Conservation (phyloP, 2,329 filamentous ascomycete genomes). For the Talaromyces albobiverticillius region DNA sequence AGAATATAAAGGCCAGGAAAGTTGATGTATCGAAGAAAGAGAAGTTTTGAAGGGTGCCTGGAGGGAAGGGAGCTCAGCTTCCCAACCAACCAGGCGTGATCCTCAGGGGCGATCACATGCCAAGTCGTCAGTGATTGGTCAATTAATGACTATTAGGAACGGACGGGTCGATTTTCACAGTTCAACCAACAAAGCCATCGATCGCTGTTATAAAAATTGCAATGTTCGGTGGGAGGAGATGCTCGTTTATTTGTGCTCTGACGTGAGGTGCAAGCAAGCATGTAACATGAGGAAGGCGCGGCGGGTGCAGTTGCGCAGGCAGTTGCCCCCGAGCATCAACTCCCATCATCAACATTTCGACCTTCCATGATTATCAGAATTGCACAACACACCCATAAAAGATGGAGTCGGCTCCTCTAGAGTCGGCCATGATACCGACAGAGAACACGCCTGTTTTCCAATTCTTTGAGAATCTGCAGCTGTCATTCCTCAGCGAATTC, state of each 20-base stretch:
- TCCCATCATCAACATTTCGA: background rate
- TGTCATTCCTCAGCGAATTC: conserved; percentile 11
- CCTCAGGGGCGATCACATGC: background rate
- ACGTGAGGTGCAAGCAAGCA: background rate
- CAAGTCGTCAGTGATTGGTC: background rate
- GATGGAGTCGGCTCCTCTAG: background rate
- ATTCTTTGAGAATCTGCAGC: conserved; percentile 12
- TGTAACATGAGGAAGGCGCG: background rate
- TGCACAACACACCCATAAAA: background rate
- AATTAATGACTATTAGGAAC: background rate
- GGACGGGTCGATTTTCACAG: no score
- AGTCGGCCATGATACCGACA: background rate
- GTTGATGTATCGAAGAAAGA: background rate
- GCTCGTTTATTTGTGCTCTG: background rate
- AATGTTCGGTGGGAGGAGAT: background rate
- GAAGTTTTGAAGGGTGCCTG: no score
- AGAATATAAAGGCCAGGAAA: background rate
- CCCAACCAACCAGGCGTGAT: no score
- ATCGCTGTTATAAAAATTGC: background rate
- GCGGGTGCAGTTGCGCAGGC: background rate
- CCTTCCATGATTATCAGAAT: background rate
- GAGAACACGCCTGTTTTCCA: background rate
- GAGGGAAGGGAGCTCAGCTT: no score
- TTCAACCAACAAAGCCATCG: background rate
- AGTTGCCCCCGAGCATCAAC: background rate